Base-by-base conservation (phyloP, 2,329 filamentous ascomycete genomes). In the Phyllosticta citriasiana region DNA sequence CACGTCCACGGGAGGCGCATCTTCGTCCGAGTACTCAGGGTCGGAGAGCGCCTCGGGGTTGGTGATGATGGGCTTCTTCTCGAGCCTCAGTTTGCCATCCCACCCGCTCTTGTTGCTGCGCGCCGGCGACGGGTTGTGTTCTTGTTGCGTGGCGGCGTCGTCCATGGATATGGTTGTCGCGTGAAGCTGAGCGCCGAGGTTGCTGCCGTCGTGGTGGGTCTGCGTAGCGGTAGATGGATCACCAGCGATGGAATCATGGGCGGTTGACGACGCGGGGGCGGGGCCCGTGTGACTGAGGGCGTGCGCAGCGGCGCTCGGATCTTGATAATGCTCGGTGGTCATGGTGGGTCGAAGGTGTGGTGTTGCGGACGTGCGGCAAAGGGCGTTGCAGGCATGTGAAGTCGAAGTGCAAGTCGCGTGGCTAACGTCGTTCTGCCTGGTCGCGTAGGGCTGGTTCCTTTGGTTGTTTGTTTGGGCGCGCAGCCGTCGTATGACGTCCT, bases 1-100 rank as follows among this genome's bases (percentile, higher is more conserved):
- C 70, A 87, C 80, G 62, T 95, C 88, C 57, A 87, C 87, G 0
- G 84, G 84, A 64, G 88, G 76, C 22, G 80, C 81, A 65, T 84
- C 81, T 22, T 83, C 84, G 66, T 89, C 91, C 16, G 89, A 94
- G 71, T 93, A 91, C 61, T 96, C 91, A 0, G 89, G 85, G 68
- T 97, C 91, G 53, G 88, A 88, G 57, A 96, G 75, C 9, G 88
- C 89, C 70, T 94, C 90, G 2, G 90, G 88, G 69, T 96, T 95
- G 25, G 82, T 79, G 55, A 95, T 77, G 33, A 84, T 78, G 2
- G 85, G 81, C 70, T 83, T 87, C 68, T 86, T 85, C 64, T 88
- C 85, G 57, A 96, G 76, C 50, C 89, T 82, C 63, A 93, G 80
- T 76, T 93, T 93, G 65, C 89, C 89, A 73, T 93, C 89, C 89